A percentile compares a stretch with the other conserved stretches of the same genome.
These are phyloP conservation scores for Adansonia gregorii DNA, from an alignment of 441 rosid species.

Conservation along the genomic window DNA sequence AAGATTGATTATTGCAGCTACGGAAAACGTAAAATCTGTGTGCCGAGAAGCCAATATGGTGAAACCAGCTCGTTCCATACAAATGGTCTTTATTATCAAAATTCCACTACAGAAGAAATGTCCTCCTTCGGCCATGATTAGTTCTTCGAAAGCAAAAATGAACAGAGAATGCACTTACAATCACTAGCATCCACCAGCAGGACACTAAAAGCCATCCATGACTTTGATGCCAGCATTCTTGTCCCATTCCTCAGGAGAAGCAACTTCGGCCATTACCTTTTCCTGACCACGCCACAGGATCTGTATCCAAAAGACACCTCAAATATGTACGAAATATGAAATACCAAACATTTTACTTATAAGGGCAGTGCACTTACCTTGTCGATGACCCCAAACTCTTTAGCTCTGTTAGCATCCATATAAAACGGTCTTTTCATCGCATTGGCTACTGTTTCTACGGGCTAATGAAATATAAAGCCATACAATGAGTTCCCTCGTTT, in stretches of 20 bases:
- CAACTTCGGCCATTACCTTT: slow-evolving; percentile 62
- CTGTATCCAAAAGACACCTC: slow-evolving; percentile 37
- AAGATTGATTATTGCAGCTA: not conserved
- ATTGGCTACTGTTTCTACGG: slow-evolving; percentile 64
- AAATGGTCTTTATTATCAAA: not conserved
- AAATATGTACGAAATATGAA: not conserved
- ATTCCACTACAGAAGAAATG: not conserved
- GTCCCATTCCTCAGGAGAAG: slow-evolving; percentile 73
- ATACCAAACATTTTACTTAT: not conserved
- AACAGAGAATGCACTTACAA: slow-evolving; percentile 35
- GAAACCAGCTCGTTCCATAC: slow-evolving; percentile 9
- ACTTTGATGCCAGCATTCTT: slow-evolving; percentile 56
- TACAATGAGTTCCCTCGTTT: slow-evolving; percentile 20
- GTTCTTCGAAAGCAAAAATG: not conserved
- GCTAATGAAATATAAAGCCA: slow-evolving; percentile 44
- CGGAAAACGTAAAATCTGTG: not conserved
- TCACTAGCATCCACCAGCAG: slow-evolving; percentile 10
- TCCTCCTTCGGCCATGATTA: not conserved
- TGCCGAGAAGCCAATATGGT: not conserved
- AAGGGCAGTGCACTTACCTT: slow-evolving; percentile 44
- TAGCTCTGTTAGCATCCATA: slow-evolving; percentile 75
- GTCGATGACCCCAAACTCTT: slow-evolving; percentile 87
- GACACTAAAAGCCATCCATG: slow-evolving; percentile 46
- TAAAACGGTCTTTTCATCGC: slow-evolving; percentile 68
- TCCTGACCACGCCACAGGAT: slow-evolving; percentile 83